Conservation (phyloP, 1,284 basidiomycete species). For the Puccinia coronata region DNA sequence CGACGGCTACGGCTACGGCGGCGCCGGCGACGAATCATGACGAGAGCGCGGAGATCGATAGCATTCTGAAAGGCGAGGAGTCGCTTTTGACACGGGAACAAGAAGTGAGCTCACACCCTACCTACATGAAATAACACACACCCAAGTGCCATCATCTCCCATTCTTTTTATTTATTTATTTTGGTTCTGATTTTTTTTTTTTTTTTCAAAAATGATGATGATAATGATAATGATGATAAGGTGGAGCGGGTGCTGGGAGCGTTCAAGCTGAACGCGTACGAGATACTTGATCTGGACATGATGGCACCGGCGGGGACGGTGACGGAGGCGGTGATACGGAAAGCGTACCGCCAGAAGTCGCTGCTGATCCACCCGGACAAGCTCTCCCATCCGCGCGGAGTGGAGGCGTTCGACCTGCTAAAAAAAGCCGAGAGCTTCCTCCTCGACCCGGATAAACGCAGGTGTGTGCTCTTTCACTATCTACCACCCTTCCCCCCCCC, state of each 20-base stretch:
- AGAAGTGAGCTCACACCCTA: too few relatives aligned
- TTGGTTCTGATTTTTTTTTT: not conserved
- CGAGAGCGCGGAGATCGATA: constrained; percentile 23
- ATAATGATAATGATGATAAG: too few relatives aligned
- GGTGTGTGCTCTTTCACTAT: constrained; percentile 11
- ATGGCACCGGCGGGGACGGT: constrained; percentile 7
- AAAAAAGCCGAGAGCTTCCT: constrained; percentile 47
- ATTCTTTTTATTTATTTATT: not conserved
- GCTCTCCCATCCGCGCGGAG: constrained; percentile 45
- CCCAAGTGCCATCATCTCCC: not conserved
- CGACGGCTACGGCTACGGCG: too few relatives aligned
- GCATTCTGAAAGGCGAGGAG: constrained; percentile 44
- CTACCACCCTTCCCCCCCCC: not conserved
- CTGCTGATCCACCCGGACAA: constrained; percentile 49
- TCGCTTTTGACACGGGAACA: constrained; percentile 37
- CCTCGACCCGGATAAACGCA: constrained; percentile 42
- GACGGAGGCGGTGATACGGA: constrained; percentile 34
- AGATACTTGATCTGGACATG: constrained; percentile 38
- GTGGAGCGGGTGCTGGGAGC: constrained; percentile 40
- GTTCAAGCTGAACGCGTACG: constrained; percentile 46
- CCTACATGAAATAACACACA: too few relatives aligned
- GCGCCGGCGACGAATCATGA: constrained; percentile 1
- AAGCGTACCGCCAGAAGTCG: constrained; percentile 40
- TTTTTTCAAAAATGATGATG: too few relatives aligned
- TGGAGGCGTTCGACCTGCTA: constrained; percentile 42